Percentiles rank a stretch among this genome's conserved stretches.
phyloP scores from a whole-genome alignment of 768 basidiomycete species.

The Termitomyces heimii region DNA sequence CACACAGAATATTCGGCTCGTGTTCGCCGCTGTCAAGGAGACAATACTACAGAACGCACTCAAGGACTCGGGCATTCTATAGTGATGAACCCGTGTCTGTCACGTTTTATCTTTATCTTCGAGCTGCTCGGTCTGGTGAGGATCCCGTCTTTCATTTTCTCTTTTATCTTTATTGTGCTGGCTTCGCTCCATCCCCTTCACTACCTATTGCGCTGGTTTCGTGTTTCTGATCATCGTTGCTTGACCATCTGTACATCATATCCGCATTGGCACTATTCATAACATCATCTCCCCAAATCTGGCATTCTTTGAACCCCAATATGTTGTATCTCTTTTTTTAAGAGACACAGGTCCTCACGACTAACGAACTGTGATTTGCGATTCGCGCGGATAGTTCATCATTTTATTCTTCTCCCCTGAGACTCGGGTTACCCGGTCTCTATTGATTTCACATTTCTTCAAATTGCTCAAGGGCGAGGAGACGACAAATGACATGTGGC shows the following conservation, averaged over 20 bases:
- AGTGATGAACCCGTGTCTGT: neutral
- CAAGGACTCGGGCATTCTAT: constrained; percentile 14
- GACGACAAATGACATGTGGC: neutral
- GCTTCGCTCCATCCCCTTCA: neutral
- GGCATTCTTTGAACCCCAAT: neutral
- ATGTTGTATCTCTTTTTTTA: neutral
- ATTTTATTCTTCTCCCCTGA: neutral
- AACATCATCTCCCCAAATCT: neutral
- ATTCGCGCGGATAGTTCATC: neutral
- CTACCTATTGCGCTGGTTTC: neutral
- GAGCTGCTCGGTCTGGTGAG: neutral
- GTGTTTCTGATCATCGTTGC: neutral
- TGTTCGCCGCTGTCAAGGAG: constrained; percentile 15
- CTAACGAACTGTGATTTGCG: neutral
- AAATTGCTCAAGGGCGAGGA: neutral
- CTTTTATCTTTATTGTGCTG: neutral
- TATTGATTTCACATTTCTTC: neutral
- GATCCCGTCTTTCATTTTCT: neutral
- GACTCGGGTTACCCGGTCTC: neutral
- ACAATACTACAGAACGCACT: constrained; percentile 15
- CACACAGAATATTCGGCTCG: constrained; percentile 12
- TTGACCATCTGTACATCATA: neutral
- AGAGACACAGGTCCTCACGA: too few species aligned
- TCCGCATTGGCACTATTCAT: neutral
- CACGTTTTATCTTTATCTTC: neutral